Percentiles rank a stretch among this genome's conserved stretches.
These are phyloP conservation scores for Beauveria scarabaeidicola DNA, from an alignment of 2,329 filamentous ascomycete species.

Conservation along the genomic window DNA sequence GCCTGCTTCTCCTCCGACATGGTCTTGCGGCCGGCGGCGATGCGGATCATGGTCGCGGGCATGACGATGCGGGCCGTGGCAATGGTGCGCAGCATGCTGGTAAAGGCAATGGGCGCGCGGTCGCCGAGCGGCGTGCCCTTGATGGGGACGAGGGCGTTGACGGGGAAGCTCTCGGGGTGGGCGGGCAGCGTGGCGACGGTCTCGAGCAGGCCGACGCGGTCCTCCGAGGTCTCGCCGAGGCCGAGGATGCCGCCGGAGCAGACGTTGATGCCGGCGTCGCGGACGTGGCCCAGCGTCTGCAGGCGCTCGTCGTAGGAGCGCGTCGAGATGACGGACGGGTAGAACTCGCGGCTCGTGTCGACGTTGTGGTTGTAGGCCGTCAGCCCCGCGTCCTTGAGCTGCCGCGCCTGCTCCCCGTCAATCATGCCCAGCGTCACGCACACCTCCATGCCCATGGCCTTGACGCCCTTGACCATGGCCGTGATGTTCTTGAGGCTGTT, in stretches of 20 bases:
- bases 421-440: conserved; percentile 96
- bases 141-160: conserved; percentile 86
- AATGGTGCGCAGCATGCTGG: conserved; percentile 71
- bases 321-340: conserved; percentile 78
- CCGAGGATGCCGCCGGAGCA: conserved; percentile 86
- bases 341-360: conserved; percentile 83
- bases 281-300: conserved; percentile 68
- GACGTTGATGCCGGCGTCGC: conserved; percentile 80
- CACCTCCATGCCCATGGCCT: conserved; percentile 76
- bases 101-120: conserved; percentile 62
- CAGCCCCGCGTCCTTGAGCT: conserved; percentile 74
- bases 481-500: conserved; percentile 76
- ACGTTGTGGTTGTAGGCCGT: conserved; percentile 95
- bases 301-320: conserved; percentile 81
- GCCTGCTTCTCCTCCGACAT: conserved; percentile 86
- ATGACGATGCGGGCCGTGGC: conserved; percentile 77
- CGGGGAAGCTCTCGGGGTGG: conserved; percentile 85
- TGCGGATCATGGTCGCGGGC: conserved; percentile 76
- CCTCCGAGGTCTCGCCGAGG: conserved; percentile 67
- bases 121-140: conserved; percentile 81
- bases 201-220: conserved; percentile 75
- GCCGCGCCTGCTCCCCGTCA: conserved; percentile 67
- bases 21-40: conserved; percentile 75
- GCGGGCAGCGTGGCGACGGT: conserved; percentile 72
- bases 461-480: conserved; percentile 75